Percentiles rank a stretch among this genome's conserved stretches.
phyloP scores from a whole-genome alignment of 306 rosid species.

The Notholithocarpus densiflorus region DNA sequence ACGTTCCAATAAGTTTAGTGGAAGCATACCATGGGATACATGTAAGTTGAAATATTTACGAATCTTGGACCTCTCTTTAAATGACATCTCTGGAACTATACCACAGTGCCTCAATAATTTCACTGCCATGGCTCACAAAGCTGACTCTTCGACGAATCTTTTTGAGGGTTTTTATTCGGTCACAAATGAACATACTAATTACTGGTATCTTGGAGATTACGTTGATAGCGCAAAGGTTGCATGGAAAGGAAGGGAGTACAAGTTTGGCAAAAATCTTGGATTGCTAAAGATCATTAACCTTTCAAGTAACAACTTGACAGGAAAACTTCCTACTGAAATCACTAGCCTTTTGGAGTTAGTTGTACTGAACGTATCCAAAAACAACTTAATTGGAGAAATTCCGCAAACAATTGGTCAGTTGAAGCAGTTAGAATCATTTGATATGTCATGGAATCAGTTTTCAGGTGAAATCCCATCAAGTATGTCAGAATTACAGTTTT shows the following conservation, averaged over 20 bases:
- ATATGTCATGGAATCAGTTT: background rate
- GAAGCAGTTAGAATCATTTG: background rate
- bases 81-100: background rate
- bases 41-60: background rate
- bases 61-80: slow-evolving; percentile 11
- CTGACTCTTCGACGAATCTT: too few species aligned
- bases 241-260: background rate
- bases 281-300: background rate
- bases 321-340: too few species aligned
- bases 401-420: background rate
- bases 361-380: too few species aligned
- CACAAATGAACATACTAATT: too few species aligned
- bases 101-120: slow-evolving; percentile 16
- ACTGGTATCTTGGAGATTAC: too few species aligned
- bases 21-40: slow-evolving; percentile 15
- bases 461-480: background rate
- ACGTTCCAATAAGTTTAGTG: slow-evolving; percentile 2
- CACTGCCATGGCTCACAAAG: background rate
- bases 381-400: background rate
- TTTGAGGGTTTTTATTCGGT: too few species aligned
- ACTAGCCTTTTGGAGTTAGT: too few species aligned
- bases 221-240: background rate
- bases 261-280: background rate
- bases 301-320: background rate
- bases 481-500: background rate